Base-by-base conservation (phyloP, 768 basidiomycete species). In the Boletus barrowsii region DNA sequence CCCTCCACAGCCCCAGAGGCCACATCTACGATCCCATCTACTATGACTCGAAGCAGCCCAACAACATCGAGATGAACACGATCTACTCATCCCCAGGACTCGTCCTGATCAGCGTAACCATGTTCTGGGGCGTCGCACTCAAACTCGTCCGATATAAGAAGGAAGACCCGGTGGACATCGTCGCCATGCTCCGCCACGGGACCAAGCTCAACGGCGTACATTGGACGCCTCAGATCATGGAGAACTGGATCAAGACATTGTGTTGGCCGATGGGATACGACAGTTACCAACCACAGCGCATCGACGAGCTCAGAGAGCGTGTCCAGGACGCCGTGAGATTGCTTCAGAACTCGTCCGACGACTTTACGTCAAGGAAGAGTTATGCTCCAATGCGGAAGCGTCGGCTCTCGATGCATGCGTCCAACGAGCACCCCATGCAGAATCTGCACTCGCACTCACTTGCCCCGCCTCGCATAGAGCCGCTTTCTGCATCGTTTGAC, bases 61-160 rank as follows among this genome's bases (percentile, higher is more conserved):
- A 79, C 54, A 87, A 88, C 63, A 57, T 81, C 22, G 63, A 67
- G 4, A 68, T 76, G 54, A 82, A 82, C 66, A 85, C 83, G 1
- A 73, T 88, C 14, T 90, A 78, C 69, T 69, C 71, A 1, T 80
- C 82, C 1, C 69, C 70, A 0, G 86, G 87, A 43, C 76, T 90
- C 47, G 65, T 64, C 0, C 69, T 83, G 46, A 69, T 88, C 62
- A 82, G 80, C 56, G 85, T 88, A 3, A 80, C 83, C 26, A 87
- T 86, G 54, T 80, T 82, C 55, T 89, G 87, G 87, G 80, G 81
- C 1, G 79, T 88, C 40, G 83, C 86, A 3, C 79, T 88, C 60
- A 89, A 89, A 65, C 75, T 89, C 11, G 84, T 86, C 18, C 76
- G 87, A 7, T 89, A 85, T 65, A 71, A 76, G 37, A 80, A 81